These are phyloP conservation scores for Nelumbo lutea DNA, from an alignment of 164 flowering plant species.

Conservation along the genomic window DNA sequence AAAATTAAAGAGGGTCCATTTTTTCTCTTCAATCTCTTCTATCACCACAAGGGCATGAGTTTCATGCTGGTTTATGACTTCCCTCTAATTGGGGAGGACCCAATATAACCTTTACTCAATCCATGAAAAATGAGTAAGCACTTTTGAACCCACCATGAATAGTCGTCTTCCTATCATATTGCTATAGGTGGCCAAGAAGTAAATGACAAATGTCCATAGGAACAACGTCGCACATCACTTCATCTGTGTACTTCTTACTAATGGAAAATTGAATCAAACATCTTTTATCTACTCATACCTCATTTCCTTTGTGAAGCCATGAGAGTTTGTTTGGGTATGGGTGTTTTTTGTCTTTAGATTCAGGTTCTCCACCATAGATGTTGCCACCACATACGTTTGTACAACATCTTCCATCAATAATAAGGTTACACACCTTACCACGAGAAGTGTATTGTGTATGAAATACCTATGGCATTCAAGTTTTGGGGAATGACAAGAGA, in stretches of 20 bases:
- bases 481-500: too few relatives aligned
- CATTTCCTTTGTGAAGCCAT: constrained; percentile 14
- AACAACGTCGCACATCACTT: constrained; percentile 5
- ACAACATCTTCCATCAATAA: constrained; percentile 15
- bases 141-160: too few relatives aligned
- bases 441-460: too few relatives aligned
- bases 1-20: too few relatives aligned
- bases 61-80: not conserved
- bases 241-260: constrained; percentile 5
- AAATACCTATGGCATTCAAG: too few relatives aligned
- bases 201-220: constrained; percentile 16
- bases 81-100: too few relatives aligned
- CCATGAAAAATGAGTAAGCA: too few relatives aligned
- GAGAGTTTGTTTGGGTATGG: constrained; percentile 11
- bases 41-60: not conserved
- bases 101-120: too few relatives aligned
- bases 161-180: too few relatives aligned
- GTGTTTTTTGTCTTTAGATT: not conserved
- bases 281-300: not conserved
- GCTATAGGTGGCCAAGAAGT: not conserved
- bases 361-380: constrained; percentile 7
- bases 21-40: constrained; percentile 1
- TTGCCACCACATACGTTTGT: constrained; percentile 8
- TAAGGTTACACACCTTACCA: not conserved
- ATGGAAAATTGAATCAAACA: constrained; percentile 7